Evolutionary conservation across 1,284 basidiomycete species (phyloP).

Genomic region (Anthracocystis setariae): DNA sequence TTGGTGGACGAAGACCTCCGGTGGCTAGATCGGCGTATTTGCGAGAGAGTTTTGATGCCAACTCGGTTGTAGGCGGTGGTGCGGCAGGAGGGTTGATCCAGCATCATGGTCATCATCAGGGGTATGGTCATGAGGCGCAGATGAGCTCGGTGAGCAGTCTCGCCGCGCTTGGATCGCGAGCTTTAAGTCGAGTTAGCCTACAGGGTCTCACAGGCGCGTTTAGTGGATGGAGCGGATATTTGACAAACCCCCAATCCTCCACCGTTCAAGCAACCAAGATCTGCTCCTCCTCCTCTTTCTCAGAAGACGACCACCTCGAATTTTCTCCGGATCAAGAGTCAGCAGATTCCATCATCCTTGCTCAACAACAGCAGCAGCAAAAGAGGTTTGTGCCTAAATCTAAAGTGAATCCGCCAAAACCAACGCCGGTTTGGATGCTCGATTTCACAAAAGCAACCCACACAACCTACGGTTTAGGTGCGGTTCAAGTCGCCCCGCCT

Average conservation of each 20-base stretch:
- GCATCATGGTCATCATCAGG: too few species aligned
- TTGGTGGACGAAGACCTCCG: constrained; percentile 41
- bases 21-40: constrained; percentile 52
- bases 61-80: not conserved
- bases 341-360: too few species aligned
- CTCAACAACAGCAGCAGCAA: constrained; percentile 2
- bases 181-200: constrained; percentile 52
- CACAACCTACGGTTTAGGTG: not conserved
- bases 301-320: not conserved
- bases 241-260: constrained; percentile 43
- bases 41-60: constrained; percentile 48
- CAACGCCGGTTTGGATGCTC: constrained; percentile 35
- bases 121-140: constrained; percentile 21
- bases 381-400: constrained; percentile 30
- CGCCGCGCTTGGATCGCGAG: constrained; percentile 35
- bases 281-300: constrained; percentile 38
- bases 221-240: constrained; percentile 51
- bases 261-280: too few species aligned
- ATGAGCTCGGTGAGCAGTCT: constrained; percentile 6
- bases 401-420: constrained; percentile 15
- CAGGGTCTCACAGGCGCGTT: constrained; percentile 52
- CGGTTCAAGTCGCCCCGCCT: constrained; percentile 5
- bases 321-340: too few species aligned
- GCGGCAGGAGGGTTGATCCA: not conserved
- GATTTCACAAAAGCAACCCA: constrained; percentile 24